These are phyloP conservation scores for Teunomyces kruisii DNA, from an alignment of 805 yeast genomes.

Conservation along the genomic window DNA sequence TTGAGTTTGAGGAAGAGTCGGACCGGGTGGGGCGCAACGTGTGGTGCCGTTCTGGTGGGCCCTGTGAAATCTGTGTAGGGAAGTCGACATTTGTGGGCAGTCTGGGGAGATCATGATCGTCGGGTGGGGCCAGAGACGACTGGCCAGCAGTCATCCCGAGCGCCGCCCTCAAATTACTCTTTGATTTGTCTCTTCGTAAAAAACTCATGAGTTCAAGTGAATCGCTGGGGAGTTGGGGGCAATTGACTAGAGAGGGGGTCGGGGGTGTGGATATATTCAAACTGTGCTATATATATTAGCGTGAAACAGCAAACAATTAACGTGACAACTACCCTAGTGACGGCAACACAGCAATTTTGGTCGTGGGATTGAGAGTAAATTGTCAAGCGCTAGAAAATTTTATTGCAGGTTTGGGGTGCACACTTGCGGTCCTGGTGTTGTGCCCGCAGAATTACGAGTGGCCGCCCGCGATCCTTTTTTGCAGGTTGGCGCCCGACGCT, in stretches of 20 bases:
- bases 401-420: neutral
- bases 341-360: neutral
- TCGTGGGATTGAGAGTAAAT: too few relatives aligned
- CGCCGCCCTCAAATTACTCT: constrained; percentile 11
- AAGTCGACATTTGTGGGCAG: constrained; percentile 6
- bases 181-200: constrained; percentile 25
- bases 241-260: too few relatives aligned
- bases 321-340: neutral
- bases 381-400: neutral
- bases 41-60: constrained; percentile 1
- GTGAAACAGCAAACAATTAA: neutral
- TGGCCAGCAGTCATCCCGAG: constrained; percentile 11
- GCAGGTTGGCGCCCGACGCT: neutral
- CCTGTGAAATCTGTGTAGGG: neutral
- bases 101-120: constrained; percentile 4
- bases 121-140: constrained; percentile 6
- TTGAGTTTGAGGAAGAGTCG: constrained; percentile 3
- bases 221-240: neutral
- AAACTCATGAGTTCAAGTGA: constrained; percentile 16
- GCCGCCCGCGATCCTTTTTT: too few relatives aligned
- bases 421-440: too few relatives aligned
- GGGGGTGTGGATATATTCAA: too few relatives aligned
- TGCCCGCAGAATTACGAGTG: too few relatives aligned
- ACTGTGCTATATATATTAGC: too few relatives aligned
- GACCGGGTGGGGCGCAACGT: constrained; percentile 9